A percentile compares a stretch with the other conserved stretches of the same genome.
phyloP scores from a whole-genome alignment of 2,329 filamentous ascomycete genomes.

The Scytalidium lignicola region DNA sequence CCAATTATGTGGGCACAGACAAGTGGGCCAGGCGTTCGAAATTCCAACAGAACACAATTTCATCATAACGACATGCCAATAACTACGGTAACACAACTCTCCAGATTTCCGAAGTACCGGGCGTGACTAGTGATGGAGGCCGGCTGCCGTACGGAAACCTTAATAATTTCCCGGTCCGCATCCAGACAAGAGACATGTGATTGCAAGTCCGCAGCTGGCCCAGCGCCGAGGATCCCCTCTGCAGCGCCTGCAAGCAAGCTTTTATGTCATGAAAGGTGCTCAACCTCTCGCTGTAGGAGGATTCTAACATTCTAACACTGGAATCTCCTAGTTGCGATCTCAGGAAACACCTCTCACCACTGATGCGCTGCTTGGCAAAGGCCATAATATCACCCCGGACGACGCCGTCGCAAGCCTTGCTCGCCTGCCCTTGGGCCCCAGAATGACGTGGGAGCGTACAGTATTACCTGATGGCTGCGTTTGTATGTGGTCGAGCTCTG shows the following conservation, averaged over 20 bases:
- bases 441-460: constrained; percentile 26
- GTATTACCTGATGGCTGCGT: constrained; percentile 26
- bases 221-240: not conserved
- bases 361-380: not conserved
- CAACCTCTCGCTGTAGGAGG: not conserved
- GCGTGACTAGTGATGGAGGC: too few relatives aligned
- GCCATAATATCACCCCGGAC: not conserved
- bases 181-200: not conserved
- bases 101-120: too few relatives aligned
- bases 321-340: not conserved
- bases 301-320: not conserved
- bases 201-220: not conserved
- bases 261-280: too few relatives aligned
- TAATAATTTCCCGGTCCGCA: not conserved
- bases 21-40: too few relatives aligned
- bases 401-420: constrained; percentile 6
- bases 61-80: too few relatives aligned
- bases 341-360: not conserved
- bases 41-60: too few relatives aligned
- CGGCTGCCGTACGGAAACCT: too few relatives aligned
- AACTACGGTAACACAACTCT: too few relatives aligned
- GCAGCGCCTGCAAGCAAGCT: too few relatives aligned
- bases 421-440: constrained; percentile 17
- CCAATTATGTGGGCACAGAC: too few relatives aligned
- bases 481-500: constrained; percentile 21